These are phyloP conservation scores for Begonia fuchsioides DNA, from an alignment of 306 rosid genomes.

Conservation along the genomic window DNA sequence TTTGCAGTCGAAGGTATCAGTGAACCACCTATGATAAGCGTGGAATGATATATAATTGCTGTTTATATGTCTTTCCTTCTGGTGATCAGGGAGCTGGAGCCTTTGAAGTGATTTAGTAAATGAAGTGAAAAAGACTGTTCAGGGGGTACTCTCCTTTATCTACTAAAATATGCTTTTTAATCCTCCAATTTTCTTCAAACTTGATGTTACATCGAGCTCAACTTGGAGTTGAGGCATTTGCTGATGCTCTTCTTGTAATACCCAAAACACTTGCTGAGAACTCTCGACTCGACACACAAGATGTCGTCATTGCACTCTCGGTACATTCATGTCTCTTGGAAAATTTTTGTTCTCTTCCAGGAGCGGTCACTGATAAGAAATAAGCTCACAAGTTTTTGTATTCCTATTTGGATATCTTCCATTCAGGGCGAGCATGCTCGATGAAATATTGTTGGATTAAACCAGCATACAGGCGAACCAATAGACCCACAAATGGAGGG, in stretches of 20 bases:
- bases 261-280: constrained; percentile 96
- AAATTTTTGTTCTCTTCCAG: too few species aligned
- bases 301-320: constrained; percentile 70
- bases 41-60: too few species aligned
- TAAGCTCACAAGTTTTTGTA: too few species aligned
- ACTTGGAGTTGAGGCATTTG: constrained; percentile 93
- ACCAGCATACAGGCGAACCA: constrained; percentile 79
- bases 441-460: constrained; percentile 74
- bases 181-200: too few species aligned
- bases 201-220: constrained; percentile 99
- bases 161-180: too few species aligned
- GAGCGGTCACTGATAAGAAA: too few species aligned
- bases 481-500: constrained; percentile 93
- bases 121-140: constrained; percentile 82
- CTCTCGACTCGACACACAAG: constrained; percentile 91
- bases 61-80: too few species aligned
- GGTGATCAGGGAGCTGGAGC: constrained; percentile 99
- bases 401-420: too few species aligned
- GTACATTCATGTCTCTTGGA: constrained; percentile 19
- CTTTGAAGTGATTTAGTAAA: constrained; percentile 78
- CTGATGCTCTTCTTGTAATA: constrained; percentile 92
- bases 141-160: constrained; percentile 51
- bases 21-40: too few species aligned
- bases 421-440: constrained; percentile 85
- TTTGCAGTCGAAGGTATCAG: too few species aligned